These are phyloP conservation scores for Trichoderma pleuroti DNA, from an alignment of 2,329 filamentous ascomycete species.

Conservation along the genomic window DNA sequence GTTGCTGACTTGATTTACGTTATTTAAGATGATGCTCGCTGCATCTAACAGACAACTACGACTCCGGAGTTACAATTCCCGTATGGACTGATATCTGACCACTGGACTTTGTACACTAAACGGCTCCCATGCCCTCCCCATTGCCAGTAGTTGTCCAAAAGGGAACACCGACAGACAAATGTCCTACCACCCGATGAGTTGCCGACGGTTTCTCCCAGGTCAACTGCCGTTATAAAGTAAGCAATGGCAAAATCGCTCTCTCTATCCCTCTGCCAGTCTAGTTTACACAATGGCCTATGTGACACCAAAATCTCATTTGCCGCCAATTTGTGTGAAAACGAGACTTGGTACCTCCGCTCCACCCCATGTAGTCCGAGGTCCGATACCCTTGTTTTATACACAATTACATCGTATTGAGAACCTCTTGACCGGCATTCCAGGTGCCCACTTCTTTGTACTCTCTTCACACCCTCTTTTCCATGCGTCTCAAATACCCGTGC, in stretches of 20 bases:
- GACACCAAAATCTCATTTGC: background rate
- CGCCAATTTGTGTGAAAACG: background rate
- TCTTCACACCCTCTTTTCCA: conserved; percentile 3
- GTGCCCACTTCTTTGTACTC: background rate
- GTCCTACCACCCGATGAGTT: background rate
- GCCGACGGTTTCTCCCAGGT: background rate
- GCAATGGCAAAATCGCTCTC: background rate
- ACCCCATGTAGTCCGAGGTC: background rate
- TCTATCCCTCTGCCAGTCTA: background rate
- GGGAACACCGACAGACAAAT: background rate
- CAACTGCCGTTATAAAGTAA: background rate
- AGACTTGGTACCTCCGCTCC: background rate
- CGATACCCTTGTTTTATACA: background rate
- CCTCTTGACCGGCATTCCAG: background rate
- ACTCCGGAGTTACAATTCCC: background rate
- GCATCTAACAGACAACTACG: background rate
- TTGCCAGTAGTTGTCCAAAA: background rate
- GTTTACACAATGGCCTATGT: background rate
- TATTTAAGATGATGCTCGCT: background rate
- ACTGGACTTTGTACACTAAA: background rate
- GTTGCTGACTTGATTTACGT: background rate
- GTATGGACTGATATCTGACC: background rate
- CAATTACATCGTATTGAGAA: background rate
- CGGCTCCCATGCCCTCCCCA: background rate
- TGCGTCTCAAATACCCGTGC: background rate